Conservation (phyloP, 768 basidiomycete genomes). For the Boletus subcaerulescens region DNA sequence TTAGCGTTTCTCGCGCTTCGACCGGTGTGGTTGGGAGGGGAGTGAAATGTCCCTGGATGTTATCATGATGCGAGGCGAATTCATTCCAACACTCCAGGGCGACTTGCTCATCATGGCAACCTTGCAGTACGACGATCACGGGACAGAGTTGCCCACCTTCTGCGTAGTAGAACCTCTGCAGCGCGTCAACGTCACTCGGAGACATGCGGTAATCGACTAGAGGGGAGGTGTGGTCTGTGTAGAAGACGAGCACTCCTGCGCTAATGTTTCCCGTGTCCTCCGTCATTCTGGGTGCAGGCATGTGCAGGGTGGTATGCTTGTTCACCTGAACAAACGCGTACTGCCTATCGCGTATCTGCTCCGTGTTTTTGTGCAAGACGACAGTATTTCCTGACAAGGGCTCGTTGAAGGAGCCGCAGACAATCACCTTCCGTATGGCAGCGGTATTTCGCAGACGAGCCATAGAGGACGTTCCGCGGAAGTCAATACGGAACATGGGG, state of each 20-base stretch:
- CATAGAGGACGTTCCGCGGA: background rate
- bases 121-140: background rate
- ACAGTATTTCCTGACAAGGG: background rate
- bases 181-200: background rate
- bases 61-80: background rate
- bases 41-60: background rate
- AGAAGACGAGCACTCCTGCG: background rate
- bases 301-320: background rate
- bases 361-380: background rate
- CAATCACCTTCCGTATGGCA: background rate
- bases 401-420: background rate
- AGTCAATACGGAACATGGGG: background rate
- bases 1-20: background rate
- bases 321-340: slow-evolving; percentile 1
- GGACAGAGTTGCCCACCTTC: background rate
- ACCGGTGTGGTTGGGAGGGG: background rate
- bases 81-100: background rate
- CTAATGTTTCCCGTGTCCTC: background rate
- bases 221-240: background rate
- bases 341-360: background rate
- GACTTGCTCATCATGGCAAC: background rate
- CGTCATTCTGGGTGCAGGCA: too few relatives aligned
- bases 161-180: background rate
- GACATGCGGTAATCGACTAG: background rate
- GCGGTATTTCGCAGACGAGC: background rate